Percentiles rank a stretch among this genome's conserved stretches.
Evolutionary conservation across 352 stramenopile species (phyloP).

Genomic region (Thraustochytrium aureum): DNA sequence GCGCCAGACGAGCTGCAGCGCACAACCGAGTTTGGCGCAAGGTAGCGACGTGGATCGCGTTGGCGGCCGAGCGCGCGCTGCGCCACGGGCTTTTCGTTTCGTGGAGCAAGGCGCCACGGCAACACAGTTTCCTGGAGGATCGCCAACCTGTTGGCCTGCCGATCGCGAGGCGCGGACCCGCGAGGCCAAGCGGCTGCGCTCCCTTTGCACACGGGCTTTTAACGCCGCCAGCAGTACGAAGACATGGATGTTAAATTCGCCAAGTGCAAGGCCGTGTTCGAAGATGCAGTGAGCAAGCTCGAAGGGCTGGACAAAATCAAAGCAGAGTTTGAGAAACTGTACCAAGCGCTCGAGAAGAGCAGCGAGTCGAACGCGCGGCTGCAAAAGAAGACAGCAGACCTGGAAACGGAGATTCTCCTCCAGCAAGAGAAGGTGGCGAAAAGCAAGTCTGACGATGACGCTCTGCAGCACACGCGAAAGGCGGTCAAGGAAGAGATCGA

Average conservation of each 20-base stretch:
- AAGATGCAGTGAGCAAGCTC: constrained; percentile 30
- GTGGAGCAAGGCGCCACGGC: too few relatives aligned
- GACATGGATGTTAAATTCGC: constrained; percentile 15
- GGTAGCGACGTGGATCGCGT: too few relatives aligned
- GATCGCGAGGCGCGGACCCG: too few relatives aligned
- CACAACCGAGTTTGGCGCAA: too few relatives aligned
- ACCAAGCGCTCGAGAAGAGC: constrained; percentile 87
- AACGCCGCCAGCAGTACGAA: too few relatives aligned
- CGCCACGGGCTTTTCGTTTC: too few relatives aligned
- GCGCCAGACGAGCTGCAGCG: too few relatives aligned
- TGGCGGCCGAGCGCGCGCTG: too few relatives aligned
- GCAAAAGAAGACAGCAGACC: constrained; percentile 89
- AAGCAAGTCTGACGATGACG: constrained; percentile 32
- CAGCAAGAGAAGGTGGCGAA: constrained; percentile 43
- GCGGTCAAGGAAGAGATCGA: constrained; percentile 90
- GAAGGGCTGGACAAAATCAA: constrained; percentile 73
- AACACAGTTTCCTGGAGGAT: too few relatives aligned
- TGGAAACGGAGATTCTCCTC: constrained; percentile 82
- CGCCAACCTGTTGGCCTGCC: too few relatives aligned
- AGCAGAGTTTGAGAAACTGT: constrained; percentile 94
- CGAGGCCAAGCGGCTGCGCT: too few relatives aligned
- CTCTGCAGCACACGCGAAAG: constrained; percentile 80
- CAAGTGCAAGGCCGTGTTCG: background rate
- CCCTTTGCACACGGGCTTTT: too few relatives aligned
- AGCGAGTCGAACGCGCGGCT: constrained; percentile 77